Conservation (phyloP, 495 filamentous ascomycete genomes). For the Annulohypoxylon moriforme region DNA sequence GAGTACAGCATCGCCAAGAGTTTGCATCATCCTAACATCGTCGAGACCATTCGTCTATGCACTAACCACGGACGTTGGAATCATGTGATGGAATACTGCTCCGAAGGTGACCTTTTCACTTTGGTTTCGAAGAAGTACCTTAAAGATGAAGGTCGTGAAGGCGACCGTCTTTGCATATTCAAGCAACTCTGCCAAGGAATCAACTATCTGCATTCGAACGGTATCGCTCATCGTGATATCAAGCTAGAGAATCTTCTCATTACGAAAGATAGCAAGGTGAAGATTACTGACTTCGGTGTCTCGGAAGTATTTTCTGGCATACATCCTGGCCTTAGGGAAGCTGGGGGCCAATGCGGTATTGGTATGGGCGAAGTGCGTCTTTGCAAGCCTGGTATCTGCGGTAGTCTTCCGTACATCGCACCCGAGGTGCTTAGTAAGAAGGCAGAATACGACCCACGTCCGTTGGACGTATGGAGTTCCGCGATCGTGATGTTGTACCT, state of each 20-base stretch:
- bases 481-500: conserved; percentile 79
- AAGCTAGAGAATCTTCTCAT: conserved; percentile 84
- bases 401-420: conserved; percentile 80
- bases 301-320: conserved; percentile 79
- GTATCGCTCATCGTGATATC: conserved; percentile 84
- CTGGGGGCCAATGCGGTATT: conserved; percentile 72
- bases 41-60: conserved; percentile 77
- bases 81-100: conserved; percentile 88
- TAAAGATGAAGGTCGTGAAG: conserved; percentile 66
- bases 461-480: conserved; percentile 82
- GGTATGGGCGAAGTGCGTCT: conserved; percentile 72
- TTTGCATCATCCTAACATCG: conserved; percentile 81
- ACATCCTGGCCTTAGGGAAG: conserved; percentile 74
- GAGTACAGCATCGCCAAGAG: conserved; percentile 83
- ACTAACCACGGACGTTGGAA: conserved; percentile 74
- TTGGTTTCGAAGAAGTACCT: conserved; percentile 74
- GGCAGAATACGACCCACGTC: conserved; percentile 76
- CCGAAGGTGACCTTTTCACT: conserved; percentile 75
- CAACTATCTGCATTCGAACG: conserved; percentile 74
- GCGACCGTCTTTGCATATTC: conserved; percentile 80
- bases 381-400: conserved; percentile 78
- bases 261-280: conserved; percentile 73
- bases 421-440: conserved; percentile 77
- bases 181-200: conserved; percentile 81
- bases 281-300: conserved; percentile 85